Conservation (phyloP, 2,329 filamentous ascomycete genomes). For the Aspergillus fumigatiaffinis region DNA sequence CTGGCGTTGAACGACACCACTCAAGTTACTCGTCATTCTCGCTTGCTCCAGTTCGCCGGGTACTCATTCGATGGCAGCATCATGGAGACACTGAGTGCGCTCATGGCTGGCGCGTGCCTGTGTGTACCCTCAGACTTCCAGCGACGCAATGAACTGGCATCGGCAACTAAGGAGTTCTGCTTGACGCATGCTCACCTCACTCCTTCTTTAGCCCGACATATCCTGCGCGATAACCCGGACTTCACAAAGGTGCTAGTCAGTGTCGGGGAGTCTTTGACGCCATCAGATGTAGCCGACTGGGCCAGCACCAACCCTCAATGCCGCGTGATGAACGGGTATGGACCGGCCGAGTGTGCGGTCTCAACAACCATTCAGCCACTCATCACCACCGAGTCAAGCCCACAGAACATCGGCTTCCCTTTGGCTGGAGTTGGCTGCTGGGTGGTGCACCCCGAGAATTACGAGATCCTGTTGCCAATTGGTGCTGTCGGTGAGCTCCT, state of each 20-base stretch:
- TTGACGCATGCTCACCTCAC: not conserved
- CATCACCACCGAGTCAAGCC: not conserved
- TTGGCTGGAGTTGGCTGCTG: not conserved
- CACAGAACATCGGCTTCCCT: not conserved
- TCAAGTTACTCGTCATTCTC: conserved; percentile 24
- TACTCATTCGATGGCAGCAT: conserved; percentile 40
- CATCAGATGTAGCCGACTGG: conserved; percentile 8
- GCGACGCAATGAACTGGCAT: conserved; percentile 13
- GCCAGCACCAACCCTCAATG: not conserved
- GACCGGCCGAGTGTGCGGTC: conserved; percentile 10
- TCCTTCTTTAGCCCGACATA: not conserved
- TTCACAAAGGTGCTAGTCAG: conserved; percentile 30
- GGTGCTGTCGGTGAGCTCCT: conserved; percentile 13
- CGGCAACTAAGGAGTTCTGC: not conserved
- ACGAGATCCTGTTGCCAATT: conserved; percentile 3
- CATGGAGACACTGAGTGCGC: conserved; percentile 31
- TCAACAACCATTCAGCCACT: not conserved
- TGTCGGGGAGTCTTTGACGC: conserved; percentile 29
- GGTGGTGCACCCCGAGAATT: not conserved
- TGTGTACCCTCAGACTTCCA: conserved; percentile 42
- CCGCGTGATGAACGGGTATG: conserved; percentile 6
- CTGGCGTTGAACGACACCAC: conserved; percentile 43
- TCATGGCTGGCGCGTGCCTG: conserved; percentile 40
- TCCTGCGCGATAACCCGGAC: not conserved
- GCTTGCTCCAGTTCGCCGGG: conserved; percentile 34